Base-by-base conservation (phyloP, 2,329 filamentous ascomycete species). In the Cryphonectria parasitica region DNA sequence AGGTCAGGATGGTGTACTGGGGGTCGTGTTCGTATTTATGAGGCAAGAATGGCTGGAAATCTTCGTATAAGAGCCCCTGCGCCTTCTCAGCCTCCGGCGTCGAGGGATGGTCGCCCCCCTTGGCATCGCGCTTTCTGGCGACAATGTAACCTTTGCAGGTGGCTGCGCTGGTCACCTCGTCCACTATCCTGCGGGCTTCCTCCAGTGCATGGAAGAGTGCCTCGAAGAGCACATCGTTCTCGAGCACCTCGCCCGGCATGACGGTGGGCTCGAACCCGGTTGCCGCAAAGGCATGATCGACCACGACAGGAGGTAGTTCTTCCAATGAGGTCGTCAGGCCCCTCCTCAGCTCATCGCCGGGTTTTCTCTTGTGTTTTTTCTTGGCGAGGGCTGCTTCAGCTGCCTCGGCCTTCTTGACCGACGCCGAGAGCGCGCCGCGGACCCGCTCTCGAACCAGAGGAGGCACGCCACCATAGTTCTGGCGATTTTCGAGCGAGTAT, bases 11-110 rank as follows among this genome's bases (percentile, higher is more conserved):
- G 3, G 89, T 87, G 34, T 91, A 87, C 0, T 85, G 82, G 0
- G 89, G 83, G 69, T 94, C 89, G 8, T 87, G 84, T 73, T 90
- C 88, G 73, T 97, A 92, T 75, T 98, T 95, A 31, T 86, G 84
- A 0, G 96, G 96, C 54, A 91, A 84, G 79, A 98, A 98, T 0
- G 96, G 96, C 75, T 98, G 95, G 76, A 98, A 98, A 76, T 99
- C 96, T 68, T 98, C 92, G 77, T 98, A 99, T 1, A 97, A 83
- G 7, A 96, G 78, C 62, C 84, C 83, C 4, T 82, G 80, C 13
- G 81, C 78, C 68, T 82, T 83, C 0, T 78, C 81, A 13, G 81
- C 79, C 28, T 81, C 74, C 0, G 69, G 60, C 3, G 73, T 72
- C 22, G 77, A 78, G 5, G 67, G 71, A n/a, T 77, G 74, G 31